Evolutionary conservation across 148 eudicot genomes (phyloP).

Genomic region (Chenopodium quinoa): DNA sequence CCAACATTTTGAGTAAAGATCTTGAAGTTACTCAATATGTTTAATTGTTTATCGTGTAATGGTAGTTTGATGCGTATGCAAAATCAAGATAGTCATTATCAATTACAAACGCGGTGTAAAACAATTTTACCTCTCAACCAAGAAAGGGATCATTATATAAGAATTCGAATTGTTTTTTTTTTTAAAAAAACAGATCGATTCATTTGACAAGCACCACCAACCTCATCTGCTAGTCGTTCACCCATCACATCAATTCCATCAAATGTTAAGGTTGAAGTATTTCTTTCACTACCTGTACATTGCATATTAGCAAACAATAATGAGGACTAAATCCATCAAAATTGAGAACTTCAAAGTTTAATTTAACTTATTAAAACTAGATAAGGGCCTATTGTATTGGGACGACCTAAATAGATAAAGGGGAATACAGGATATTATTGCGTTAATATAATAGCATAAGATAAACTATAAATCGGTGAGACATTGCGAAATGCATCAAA

Average conservation of each 20-base stretch:
- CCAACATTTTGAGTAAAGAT: background rate
- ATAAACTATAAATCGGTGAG: background rate
- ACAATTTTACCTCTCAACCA: background rate
- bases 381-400: background rate
- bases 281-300: slow-evolving; percentile 73
- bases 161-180: background rate
- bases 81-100: background rate
- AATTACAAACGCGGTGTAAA: background rate
- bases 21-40: background rate
- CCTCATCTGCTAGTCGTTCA: slow-evolving; percentile 84
- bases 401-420: background rate
- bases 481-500: background rate
- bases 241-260: slow-evolving; percentile 96
- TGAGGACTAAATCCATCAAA: background rate
- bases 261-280: slow-evolving; percentile 61
- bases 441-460: background rate
- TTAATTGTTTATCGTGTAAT: background rate
- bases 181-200: background rate
- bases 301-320: slow-evolving; percentile 15
- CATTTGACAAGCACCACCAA: slow-evolving; percentile 25
- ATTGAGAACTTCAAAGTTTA: too few species aligned
- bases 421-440: background rate
- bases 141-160: too few species aligned
- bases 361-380: background rate
- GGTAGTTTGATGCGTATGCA: background rate